Evolutionary conservation across 1,284 basidiomycete species (phyloP), one percentile per base, ranked within the genome.

Genomic region (Ustilago bromivora): DNA sequence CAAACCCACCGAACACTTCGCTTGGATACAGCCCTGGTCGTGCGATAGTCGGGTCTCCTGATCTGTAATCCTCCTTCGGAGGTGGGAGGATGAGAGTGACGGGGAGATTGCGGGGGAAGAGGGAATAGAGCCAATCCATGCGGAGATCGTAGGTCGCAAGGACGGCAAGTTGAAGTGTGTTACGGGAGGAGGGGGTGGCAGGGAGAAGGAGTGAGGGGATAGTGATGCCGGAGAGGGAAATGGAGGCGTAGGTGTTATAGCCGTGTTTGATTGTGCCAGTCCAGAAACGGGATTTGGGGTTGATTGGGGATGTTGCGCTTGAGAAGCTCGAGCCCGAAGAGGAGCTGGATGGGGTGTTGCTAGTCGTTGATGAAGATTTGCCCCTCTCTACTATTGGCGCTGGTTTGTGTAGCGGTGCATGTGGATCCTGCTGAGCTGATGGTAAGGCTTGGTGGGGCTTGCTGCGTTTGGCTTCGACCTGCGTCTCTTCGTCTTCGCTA

Each of bases 91-190:
- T 66, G 19, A 83, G 78, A 0, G 83, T 85, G 31, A 82, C 76
- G 3, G 77, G 68, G 0, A 78, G 46, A 9, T 58, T 64, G 4
- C 62, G 66, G 1, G 84, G 83, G 28, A 85, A 76, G 2, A 76
- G 61, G 1, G 69, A 52, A 36, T 78, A 65, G 7, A 85, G 77
- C 84, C 84, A 85, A 23, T 82, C 74, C 19, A 83, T 78, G 23
- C 83, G 78, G 11, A 72, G 63, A 34, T 79, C 80, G 74, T 79
- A 85, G 4, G 81, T 84, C 0, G 82, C 69, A 3, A 85, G 57
- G 6, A 85, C 59, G 11, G 76, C 80, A 28, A 76, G 58, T 43
- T 74, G 58, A 4, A 84, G 70, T 1, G 76, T 70, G 32, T 63
- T 64, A 15, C 74, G 46, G 11, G 66, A 63, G 5, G 64, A 56